phyloP scores from a whole-genome alignment of 2,329 filamentous ascomycete species.

The Xylariaceae sp. region DNA sequence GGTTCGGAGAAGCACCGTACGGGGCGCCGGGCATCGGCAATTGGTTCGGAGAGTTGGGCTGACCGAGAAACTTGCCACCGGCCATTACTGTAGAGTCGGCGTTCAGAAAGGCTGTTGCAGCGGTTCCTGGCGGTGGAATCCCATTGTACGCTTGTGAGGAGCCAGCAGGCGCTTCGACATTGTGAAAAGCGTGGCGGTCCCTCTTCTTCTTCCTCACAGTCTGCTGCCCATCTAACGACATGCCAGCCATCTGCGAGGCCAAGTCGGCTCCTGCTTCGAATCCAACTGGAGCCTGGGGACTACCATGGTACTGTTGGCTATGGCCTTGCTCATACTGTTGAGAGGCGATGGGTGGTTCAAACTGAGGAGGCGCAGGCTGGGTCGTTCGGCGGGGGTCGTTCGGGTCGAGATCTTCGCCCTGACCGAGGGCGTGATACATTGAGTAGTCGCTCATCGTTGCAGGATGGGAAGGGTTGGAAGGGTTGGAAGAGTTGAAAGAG shows the following conservation, averaged over 20 bases:
- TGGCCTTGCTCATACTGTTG: constrained; percentile 48
- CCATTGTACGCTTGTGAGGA: constrained; percentile 66
- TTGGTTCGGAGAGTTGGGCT: constrained; percentile 23
- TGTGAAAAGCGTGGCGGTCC: constrained; percentile 88
- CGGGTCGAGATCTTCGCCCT: constrained; percentile 50
- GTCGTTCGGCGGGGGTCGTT: constrained; percentile 47
- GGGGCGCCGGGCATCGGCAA: constrained; percentile 19
- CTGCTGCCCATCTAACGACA: constrained; percentile 58
- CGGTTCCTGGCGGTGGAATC: constrained; percentile 53
- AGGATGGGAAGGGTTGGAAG: background rate
- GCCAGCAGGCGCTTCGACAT: constrained; percentile 65
- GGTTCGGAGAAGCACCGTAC: constrained; percentile 40
- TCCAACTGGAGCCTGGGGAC: constrained; percentile 31
- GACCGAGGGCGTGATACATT: constrained; percentile 52
- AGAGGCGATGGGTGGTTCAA: constrained; percentile 49
- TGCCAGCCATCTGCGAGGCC: constrained; percentile 69
- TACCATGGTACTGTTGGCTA: constrained; percentile 38
- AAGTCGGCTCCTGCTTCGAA: constrained; percentile 45
- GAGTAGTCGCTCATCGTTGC: constrained; percentile 48
- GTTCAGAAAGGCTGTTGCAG: constrained; percentile 55
- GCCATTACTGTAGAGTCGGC: constrained; percentile 42
- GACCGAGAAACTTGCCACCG: constrained; percentile 43
- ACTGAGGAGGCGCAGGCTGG: constrained; percentile 49
- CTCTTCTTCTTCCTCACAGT: constrained; percentile 75
- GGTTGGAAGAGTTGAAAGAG: background rate